Conservation (phyloP, 1,284 basidiomycete species). For the Papiliotrema laurentii region DNA sequence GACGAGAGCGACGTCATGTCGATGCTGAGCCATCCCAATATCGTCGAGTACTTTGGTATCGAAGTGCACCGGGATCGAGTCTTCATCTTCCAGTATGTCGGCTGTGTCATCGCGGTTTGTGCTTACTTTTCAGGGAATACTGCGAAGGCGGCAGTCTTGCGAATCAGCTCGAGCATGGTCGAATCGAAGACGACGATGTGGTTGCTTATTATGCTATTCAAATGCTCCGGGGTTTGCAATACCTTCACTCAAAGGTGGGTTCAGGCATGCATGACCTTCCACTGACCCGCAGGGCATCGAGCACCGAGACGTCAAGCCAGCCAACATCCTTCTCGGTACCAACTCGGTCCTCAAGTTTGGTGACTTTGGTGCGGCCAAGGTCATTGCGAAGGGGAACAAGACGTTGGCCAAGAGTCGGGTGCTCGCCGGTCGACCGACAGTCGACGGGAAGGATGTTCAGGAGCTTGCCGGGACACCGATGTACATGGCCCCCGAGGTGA, state of each 20-base stretch:
- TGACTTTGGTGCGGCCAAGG: slow-evolving; percentile 98
- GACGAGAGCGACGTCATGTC: slow-evolving; percentile 99
- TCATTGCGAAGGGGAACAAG: slow-evolving; percentile 87
- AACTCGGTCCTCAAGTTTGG: slow-evolving; percentile 94
- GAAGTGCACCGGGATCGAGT: slow-evolving; percentile 97
- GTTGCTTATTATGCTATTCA: slow-evolving; percentile 95
- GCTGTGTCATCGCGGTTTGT: background rate
- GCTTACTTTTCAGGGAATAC: slow-evolving; percentile 55
- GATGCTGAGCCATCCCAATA: slow-evolving; percentile 95
- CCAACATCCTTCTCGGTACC: slow-evolving; percentile 89
- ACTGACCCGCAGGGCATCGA: slow-evolving; percentile 60
- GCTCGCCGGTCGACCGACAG: slow-evolving; percentile 28
- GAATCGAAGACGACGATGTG: slow-evolving; percentile 95
- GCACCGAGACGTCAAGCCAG: slow-evolving; percentile 97
- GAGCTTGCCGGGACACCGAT: slow-evolving; percentile 96
- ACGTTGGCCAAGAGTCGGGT: slow-evolving; percentile 66
- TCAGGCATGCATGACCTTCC: background rate
- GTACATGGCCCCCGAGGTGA: slow-evolving; percentile 99
- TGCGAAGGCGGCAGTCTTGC: slow-evolving; percentile 95
- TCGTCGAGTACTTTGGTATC: slow-evolving; percentile 98
- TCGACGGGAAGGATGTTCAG: slow-evolving; percentile 55
- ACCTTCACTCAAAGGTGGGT: slow-evolving; percentile 72
- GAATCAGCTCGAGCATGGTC: slow-evolving; percentile 82
- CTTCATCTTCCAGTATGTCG: slow-evolving; percentile 79
- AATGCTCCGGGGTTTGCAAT: slow-evolving; percentile 92